A percentile compares a stretch with the other conserved stretches of the same genome.
Conservation (phyloP, 768 basidiomycete genomes). For the Pulveroboletus ravenelii region DNA sequence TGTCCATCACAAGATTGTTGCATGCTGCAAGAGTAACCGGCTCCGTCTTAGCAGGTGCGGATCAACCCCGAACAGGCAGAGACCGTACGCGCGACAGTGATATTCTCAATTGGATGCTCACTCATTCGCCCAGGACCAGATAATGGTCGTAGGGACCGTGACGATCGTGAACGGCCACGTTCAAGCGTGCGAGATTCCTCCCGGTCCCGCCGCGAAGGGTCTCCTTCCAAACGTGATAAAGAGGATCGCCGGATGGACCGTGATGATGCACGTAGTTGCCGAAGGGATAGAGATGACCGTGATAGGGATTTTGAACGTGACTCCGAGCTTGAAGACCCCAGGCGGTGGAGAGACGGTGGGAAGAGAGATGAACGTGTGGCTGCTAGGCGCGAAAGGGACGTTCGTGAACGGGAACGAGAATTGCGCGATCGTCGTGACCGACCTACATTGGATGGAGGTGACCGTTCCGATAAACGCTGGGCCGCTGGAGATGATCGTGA, state of each 20-base stretch:
- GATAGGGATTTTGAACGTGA: constrained; percentile 44
- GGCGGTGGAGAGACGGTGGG: constrained; percentile 81
- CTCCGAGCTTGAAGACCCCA: constrained; percentile 57
- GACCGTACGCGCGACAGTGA: constrained; percentile 46
- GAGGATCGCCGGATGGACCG: constrained; percentile 36
- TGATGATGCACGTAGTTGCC: constrained; percentile 23
- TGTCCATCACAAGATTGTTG: constrained; percentile 6
- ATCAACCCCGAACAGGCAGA: constrained; percentile 46
- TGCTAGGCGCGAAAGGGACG: constrained; percentile 52
- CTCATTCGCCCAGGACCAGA: constrained; percentile 42
- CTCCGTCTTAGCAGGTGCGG: constrained; percentile 34
- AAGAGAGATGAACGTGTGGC: constrained; percentile 73
- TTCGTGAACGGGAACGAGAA: constrained; percentile 23
- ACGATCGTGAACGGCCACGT: constrained; percentile 61
- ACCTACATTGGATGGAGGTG: constrained; percentile 45
- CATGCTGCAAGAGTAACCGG: neutral
- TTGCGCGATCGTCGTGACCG: constrained; percentile 43
- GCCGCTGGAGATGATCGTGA: constrained; percentile 64
- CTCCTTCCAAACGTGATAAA: constrained; percentile 47
- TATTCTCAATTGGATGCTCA: constrained; percentile 1
- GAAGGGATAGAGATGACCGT: constrained; percentile 35
- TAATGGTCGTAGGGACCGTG: constrained; percentile 49
- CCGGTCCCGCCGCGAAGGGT: constrained; percentile 53
- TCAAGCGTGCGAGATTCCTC: constrained; percentile 65
- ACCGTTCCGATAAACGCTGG: constrained; percentile 51